Base-by-base conservation (phyloP, 768 basidiomycete species). In the Pholiota microspora region DNA sequence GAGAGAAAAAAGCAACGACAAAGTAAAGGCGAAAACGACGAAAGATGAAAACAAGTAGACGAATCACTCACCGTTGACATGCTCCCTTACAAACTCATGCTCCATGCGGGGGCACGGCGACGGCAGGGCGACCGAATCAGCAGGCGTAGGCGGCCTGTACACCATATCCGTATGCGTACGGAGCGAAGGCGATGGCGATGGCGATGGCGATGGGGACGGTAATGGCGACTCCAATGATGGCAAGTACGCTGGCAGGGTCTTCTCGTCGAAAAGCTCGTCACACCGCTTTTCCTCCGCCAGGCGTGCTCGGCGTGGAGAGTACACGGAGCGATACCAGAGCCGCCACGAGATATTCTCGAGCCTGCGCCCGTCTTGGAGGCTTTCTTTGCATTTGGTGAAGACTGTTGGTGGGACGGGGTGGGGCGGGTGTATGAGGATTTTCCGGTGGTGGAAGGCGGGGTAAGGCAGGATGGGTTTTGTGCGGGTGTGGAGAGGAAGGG, bases 271-370 rank as follows among this genome's bases (percentile, higher is more conserved):
- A 1, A 35, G 34, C 25, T 29, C 45, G n/a, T n/a, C n/a, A n/a
- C n/a, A n/a, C n/a, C n/a, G n/a, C 12, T n/a, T 18, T 25, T 25
- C 21, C 34, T 12, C 23, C 25, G 13, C 35, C 18, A n/a, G 38
- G 27, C 7, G 51, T 6, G 10, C 27, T n/a, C 13, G 15, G 31
- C 25, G 25, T 23, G 12, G 45, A n/a, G 27, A 72, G 66, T 49
- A 76, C 67, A n/a, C n/a, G n/a, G 63, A 88, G 73, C 84, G 80
- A 66, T 88, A 82, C 87, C 90, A 90, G 7, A 94, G 73, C 49
- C 92, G 76, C 92, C 92, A 95, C 2, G 88, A 85, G 51, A 94
- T 86, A 64, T 95, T 93, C 71, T 94, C 92, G 25, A 94, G 78
- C 25, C 92, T 73, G 5, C 75, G 78, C n/a, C 93, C 93, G 61